phyloP scores from a whole-genome alignment of 116 monocot species.

The Posidonia oceanica region DNA sequence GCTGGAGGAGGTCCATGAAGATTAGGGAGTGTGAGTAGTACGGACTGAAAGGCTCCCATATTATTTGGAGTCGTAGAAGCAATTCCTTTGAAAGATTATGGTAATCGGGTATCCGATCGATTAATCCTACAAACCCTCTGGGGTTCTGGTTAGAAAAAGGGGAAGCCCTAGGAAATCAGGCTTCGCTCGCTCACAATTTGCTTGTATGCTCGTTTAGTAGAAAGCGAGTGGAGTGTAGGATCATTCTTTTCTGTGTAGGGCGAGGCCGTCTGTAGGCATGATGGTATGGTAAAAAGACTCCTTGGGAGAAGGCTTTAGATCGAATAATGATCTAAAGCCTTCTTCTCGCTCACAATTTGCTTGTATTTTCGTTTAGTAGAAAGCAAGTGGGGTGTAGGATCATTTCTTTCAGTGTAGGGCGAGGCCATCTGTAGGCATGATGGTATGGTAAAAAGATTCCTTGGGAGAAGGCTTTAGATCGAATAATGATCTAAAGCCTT shows the following conservation, averaged over 20 bases:
- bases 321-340: too few relatives aligned
- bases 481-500: too few relatives aligned
- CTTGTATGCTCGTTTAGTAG: not conserved
- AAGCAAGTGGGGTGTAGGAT: not conserved
- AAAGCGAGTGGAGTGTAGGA: not conserved
- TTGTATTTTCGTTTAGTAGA: not conserved
- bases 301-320: too few relatives aligned
- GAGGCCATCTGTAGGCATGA: not conserved
- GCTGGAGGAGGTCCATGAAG: not conserved
- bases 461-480: too few relatives aligned
- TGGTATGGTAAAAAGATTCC: too few relatives aligned
- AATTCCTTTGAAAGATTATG: too few relatives aligned
- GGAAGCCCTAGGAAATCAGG: not conserved
- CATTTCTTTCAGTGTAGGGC: constrained; percentile 1
- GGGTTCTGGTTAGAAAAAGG: too few relatives aligned
- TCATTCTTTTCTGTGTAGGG: constrained; percentile 1
- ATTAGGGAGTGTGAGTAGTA: not conserved
- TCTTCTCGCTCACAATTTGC: not conserved
- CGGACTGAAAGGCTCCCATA: too few relatives aligned
- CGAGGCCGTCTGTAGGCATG: not conserved
- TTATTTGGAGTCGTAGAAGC: too few relatives aligned
- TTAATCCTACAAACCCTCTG: too few relatives aligned
- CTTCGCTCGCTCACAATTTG: not conserved
- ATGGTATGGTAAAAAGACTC: too few relatives aligned
- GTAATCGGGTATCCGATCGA: too few relatives aligned